Conservation (phyloP, 164 flowering plant species). For the grape (Vitis vinifera) region ASM3070453v1 NC_081821.1:10705501-10706000, state of each 20-base stretch:
- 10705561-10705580: neutral
- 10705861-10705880: neutral
- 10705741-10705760: slow-evolving; percentile 29
- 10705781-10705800: slow-evolving; percentile 31
- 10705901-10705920: no score
- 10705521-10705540: neutral
- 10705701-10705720: slow-evolving; percentile 31
- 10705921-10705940: no score
- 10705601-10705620: no score
- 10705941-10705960: no score
- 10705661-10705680: slow-evolving; percentile 27
- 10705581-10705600: neutral
- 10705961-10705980: no score
- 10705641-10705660: neutral
- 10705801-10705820: slow-evolving; percentile 35
- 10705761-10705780: slow-evolving; percentile 33
- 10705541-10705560: neutral
- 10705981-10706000: no score
- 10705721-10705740: slow-evolving; percentile 32
- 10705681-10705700: slow-evolving; percentile 35
- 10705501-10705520: neutral
- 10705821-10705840: slow-evolving; percentile 35
- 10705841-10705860: slow-evolving; percentile 31
- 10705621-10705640: neutral
- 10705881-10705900: no score